Conservation (phyloP, 169 alveolate genomes). For the Cytauxzoon felis region DNA sequence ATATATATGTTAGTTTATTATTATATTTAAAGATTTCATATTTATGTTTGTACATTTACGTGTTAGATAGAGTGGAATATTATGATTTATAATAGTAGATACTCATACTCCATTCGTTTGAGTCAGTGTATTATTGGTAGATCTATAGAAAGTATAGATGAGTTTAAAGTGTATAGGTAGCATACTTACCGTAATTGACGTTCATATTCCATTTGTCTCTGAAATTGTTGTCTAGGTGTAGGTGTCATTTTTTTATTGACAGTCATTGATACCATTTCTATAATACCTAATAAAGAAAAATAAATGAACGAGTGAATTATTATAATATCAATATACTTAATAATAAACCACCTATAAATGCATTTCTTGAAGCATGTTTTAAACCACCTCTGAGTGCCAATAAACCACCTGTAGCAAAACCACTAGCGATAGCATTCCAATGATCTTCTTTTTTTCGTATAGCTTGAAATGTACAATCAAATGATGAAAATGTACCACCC, state of each 20-base stretch:
- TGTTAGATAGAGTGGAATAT: no score
- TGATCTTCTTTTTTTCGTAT: conserved; percentile 90
- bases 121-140: no score
- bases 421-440: conserved; percentile 92
- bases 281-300: conserved; percentile 59
- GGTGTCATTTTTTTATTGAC: conserved; percentile 75
- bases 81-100: no score
- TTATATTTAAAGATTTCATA: no score
- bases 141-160: no score
- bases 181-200: conserved; percentile 55
- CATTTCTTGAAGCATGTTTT: conserved; percentile 82
- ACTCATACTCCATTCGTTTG: no score
- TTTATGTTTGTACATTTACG: no score
- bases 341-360: conserved; percentile 86
- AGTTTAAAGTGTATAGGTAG: no score
- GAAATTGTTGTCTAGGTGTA: conserved; percentile 84
- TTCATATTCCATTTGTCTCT: conserved; percentile 76
- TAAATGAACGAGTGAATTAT: background rate
- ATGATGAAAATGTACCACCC: conserved; percentile 94
- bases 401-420: conserved; percentile 92
- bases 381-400: conserved; percentile 86
- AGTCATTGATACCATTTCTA: conserved; percentile 84
- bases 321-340: conserved; percentile 48
- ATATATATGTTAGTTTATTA: no score
- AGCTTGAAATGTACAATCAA: conserved; percentile 88